Conservation (phyloP, 371 early-diverging fungal genomes). For the Mortierella sp. region DNA sequence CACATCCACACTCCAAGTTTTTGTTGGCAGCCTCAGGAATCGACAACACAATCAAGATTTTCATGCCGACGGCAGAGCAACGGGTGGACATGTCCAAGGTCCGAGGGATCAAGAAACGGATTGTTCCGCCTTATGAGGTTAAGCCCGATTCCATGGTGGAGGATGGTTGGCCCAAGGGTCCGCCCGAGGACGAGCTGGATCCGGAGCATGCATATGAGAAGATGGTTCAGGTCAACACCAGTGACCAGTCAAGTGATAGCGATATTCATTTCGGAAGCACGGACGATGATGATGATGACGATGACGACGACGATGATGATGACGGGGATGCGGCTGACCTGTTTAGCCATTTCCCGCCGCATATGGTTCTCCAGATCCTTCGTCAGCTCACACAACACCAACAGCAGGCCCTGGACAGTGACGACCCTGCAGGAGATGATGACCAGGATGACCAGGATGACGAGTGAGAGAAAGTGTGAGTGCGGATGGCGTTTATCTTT, state of each 20-base stretch:
- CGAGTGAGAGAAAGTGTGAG: too few species aligned
- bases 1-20: constrained; percentile 38
- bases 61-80: constrained; percentile 66
- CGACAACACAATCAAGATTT: constrained; percentile 81
- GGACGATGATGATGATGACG: background rate
- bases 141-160: background rate
- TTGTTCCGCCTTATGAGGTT: constrained; percentile 9
- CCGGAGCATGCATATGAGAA: constrained; percentile 23
- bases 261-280: background rate
- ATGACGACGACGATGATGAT: constrained; percentile 24
- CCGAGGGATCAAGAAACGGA: constrained; percentile 30
- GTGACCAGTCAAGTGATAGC: background rate
- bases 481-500: background rate
- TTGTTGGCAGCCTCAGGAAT: constrained; percentile 71
- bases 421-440: background rate
- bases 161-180: background rate
- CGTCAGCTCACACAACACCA: constrained; percentile 5
- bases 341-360: background rate
- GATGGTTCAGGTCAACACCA: background rate
- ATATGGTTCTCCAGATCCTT: constrained; percentile 15
- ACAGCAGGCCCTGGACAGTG: background rate
- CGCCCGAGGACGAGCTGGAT: constrained; percentile 26
- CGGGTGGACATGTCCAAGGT: constrained; percentile 45
- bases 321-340: constrained; percentile 15
- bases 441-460: background rate